Conservation (phyloP, 768 basidiomycete genomes). For the Hortiboletus flavorubellus region DNA sequence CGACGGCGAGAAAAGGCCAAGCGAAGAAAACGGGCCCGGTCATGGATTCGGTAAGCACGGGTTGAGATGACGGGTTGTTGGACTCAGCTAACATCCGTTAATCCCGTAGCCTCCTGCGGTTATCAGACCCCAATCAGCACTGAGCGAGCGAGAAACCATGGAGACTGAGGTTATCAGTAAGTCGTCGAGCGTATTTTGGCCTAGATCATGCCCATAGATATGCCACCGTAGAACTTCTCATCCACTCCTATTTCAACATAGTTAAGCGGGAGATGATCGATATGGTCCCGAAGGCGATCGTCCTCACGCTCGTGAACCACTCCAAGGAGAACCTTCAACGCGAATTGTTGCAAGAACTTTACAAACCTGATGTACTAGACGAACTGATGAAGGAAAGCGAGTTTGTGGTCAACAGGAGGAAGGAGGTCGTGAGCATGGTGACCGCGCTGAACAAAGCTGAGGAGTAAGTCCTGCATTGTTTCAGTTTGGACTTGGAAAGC, state of each 20-base stretch:
- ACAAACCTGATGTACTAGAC: conserved; percentile 94
- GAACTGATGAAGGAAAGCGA: conserved; percentile 95
- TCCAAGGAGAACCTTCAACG: conserved; percentile 94
- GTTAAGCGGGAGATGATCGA: conserved; percentile 99
- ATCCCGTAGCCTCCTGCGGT: conserved; percentile 65
- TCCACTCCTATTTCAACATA: conserved; percentile 96
- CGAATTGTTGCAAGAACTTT: conserved; percentile 92
- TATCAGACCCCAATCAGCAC: conserved; percentile 86
- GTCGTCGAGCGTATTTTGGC: conserved; percentile 30
- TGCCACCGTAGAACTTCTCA: conserved; percentile 72
- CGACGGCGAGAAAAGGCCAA: conserved; percentile 56
- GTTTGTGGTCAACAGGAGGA: conserved; percentile 81
- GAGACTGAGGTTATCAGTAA: conserved; percentile 99
- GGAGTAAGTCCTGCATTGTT: conserved; percentile 67
- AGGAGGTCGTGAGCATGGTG: conserved; percentile 93
- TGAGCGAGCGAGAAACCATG: conserved; percentile 94
- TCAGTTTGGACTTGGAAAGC: conserved; percentile 1
- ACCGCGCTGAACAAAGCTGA: conserved; percentile 95
- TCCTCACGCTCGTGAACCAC: conserved; percentile 84
- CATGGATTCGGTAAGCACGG: conserved; percentile 54
- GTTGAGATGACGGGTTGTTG: conserved; percentile 13
- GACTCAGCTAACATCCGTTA: not conserved
- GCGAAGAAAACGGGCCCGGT: conserved; percentile 58
- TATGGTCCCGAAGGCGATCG: conserved; percentile 97
- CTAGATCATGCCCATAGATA: not conserved